Evolutionary conservation across 176 grass and related monocot genomes (phyloP), one percentile per base, ranked within the genome.

Genomic region (Miscanthus lutarioriparius): DNA sequence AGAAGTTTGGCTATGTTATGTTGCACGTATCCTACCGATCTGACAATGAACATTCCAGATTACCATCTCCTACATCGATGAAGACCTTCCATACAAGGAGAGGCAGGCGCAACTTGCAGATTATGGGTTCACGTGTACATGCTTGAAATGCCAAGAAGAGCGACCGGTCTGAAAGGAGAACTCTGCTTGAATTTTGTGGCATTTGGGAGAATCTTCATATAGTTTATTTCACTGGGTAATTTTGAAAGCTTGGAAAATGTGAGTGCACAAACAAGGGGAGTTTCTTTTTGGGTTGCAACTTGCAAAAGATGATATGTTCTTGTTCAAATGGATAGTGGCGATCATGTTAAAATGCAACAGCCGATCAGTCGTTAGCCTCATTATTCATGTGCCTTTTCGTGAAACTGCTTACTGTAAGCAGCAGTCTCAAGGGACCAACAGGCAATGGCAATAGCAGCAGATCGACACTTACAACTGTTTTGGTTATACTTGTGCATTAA

Each of bases 21-120:
- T 17, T 67, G 26, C 44, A 22, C 25, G 6, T 78, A 33, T 23
- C 8, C 75, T 76, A 53, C 83, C 25, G 7, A n/a, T 3, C 56
- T 85, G 49, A 86, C 20, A 12, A 38, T 5, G 7, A 47, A 36
- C 6, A n/a, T 77, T 83, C 14, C 76, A 98, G 96, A 87, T 98
- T 78, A 96, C 89, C 14, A 90, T 98, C 27, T 95, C 96, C 67
- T 98, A 98, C 65, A 96, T 98, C 5, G 93, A 98, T 67, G 96
- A 98, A 32, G 96, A 98, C 70, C 87, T 83, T 80, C 73, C 87
- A 0, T 96, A 91, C 3, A 84, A 94, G 47, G 86, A 98, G 67
- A 92, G 96, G 89, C 96, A 92, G 82, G 80, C 75, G 6, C 84
- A 84, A 36, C 96, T 98, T 36, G 89, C 93, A 6, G 96, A 98